Evolutionary conservation across 768 basidiomycete genomes (phyloP), one percentile per base, ranked within the genome.

Genomic region (Lactarius psammicola): DNA sequence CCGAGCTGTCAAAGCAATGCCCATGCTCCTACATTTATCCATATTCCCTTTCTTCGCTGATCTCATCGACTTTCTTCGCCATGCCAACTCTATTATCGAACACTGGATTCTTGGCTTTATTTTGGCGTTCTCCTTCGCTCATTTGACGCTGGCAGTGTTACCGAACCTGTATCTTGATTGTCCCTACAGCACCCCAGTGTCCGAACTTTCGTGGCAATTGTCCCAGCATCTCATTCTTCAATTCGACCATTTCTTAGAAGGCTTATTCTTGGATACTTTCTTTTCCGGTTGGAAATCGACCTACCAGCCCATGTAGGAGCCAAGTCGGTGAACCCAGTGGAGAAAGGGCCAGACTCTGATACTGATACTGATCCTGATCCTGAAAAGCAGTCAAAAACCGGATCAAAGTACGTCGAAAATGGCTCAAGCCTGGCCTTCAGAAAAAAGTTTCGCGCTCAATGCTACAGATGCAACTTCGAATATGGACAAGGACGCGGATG

Each of bases 161-260:
- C 46, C 46, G 23, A 23, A 49, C 46, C 1, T 59, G 10, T n/a
- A 51, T 13, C 49, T 59, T 40, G 46, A 64, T 31, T 59, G 31
- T 33, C 56, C 62, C 0, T 59, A 64, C 49, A 34, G 62, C 33
- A 66, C 65, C 7, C 56, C 62, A n/a, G 3, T 62, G 4, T 56
- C 64, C 33, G 55, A 59, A 38, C 5, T 60, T 2, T 33, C 44
- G 4, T 56, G 56, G 40, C 36, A n/a, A 6, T 20, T 56, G 56
- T 60, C 42, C 20, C 53, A 56, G 11, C 46, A 6, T 60, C 26
- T 55, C 38, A 15, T 31, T 26, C 15, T 38, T 64, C 17, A 9
- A 11, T 4, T 55, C 38, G 33, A 54, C 18, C 30, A n/a, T 8
- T 18, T 18, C 31, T 17, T 59, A 13, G 56, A 62, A 26, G 30